Evolutionary conservation across 1,139 yeast genomes (phyloP).

Genomic region (Magnusiomyces suaveolens): DNA sequence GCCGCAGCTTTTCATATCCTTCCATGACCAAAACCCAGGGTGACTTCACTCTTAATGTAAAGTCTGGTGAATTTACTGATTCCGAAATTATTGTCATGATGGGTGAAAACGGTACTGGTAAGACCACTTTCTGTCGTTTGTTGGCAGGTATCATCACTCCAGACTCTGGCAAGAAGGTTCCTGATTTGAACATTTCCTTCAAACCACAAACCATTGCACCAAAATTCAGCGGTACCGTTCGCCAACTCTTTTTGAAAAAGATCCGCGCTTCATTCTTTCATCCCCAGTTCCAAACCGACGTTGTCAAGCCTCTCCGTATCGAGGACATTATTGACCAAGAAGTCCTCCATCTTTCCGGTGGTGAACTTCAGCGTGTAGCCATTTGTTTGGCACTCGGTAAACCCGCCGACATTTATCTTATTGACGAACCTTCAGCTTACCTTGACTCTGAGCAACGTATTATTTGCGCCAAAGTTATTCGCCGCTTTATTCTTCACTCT

Average conservation of each 20-base stretch:
- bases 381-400: constrained; percentile 89
- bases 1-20: constrained; percentile 71
- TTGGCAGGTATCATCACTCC: constrained; percentile 89
- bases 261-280: constrained; percentile 87
- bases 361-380: constrained; percentile 99
- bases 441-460: constrained; percentile 99
- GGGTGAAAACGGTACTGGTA: constrained; percentile 99
- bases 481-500: constrained; percentile 90
- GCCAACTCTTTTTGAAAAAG: constrained; percentile 93
- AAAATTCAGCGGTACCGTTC: constrained; percentile 96
- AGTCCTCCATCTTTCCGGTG: constrained; percentile 95
- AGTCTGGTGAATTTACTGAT: constrained; percentile 85
- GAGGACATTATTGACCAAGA: constrained; percentile 95
- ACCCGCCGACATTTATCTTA: constrained; percentile 90
- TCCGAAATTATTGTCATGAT: constrained; percentile 97
- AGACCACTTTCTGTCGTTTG: constrained; percentile 90
- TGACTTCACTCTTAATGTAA: constrained; percentile 75
- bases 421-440: constrained; percentile 98
- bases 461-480: constrained; percentile 93
- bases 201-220: constrained; percentile 99
- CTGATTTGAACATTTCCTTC: constrained; percentile 87
- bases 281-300: constrained; percentile 98
- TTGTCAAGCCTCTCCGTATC: constrained; percentile 85
- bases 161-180: constrained; percentile 68
- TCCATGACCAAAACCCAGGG: constrained; percentile 86